These are phyloP conservation scores for Zymoseptoria tritici DNA, from an alignment of 2,329 filamentous ascomycete species.

Conservation along the genomic window DNA sequence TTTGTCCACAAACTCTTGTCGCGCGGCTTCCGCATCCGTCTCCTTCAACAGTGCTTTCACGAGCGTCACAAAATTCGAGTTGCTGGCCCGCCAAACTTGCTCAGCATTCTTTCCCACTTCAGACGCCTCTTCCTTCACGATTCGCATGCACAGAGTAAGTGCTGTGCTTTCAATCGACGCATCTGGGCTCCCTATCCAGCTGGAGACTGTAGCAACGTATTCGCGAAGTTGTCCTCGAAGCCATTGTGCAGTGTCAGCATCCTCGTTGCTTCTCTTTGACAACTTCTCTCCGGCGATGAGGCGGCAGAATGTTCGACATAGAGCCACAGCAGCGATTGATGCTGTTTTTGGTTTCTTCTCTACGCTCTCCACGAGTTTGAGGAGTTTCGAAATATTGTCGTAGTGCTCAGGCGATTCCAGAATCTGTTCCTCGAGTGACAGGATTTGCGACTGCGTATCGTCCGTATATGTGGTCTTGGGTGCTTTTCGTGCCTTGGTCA, in stretches of 20 bases:
- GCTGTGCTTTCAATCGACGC: slow-evolving; percentile 58
- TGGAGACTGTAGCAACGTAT: slow-evolving; percentile 49
- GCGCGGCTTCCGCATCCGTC: slow-evolving; percentile 51
- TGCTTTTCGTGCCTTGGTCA: slow-evolving; percentile 32
- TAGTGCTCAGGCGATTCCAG: slow-evolving; percentile 82
- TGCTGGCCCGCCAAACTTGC: slow-evolving; percentile 59
- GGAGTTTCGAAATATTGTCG: slow-evolving; percentile 74
- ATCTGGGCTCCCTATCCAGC: slow-evolving; percentile 54
- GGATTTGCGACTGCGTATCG: slow-evolving; percentile 54
- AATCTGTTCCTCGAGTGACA: slow-evolving; percentile 72
- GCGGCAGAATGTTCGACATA: slow-evolving; percentile 80
- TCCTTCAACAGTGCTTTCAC: slow-evolving; percentile 55
- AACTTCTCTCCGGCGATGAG: slow-evolving; percentile 69
- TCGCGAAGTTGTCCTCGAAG: slow-evolving; percentile 66
- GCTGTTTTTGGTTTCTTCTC: slow-evolving; percentile 47
- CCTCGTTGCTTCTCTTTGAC: slow-evolving; percentile 56
- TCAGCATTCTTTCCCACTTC: slow-evolving; percentile 44
- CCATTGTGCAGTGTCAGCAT: slow-evolving; percentile 68
- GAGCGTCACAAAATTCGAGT: slow-evolving; percentile 54
- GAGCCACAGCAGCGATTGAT: slow-evolving; percentile 61
- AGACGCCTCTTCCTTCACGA: slow-evolving; percentile 69
- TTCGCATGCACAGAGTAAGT: slow-evolving; percentile 71
- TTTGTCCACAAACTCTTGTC: slow-evolving; percentile 67
- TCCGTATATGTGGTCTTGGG: slow-evolving; percentile 24
- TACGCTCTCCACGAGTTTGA: slow-evolving; percentile 47